These are phyloP conservation scores for Pistacia integerrima DNA, from an alignment of 345 rosid species.

Conservation along the genomic window DNA sequence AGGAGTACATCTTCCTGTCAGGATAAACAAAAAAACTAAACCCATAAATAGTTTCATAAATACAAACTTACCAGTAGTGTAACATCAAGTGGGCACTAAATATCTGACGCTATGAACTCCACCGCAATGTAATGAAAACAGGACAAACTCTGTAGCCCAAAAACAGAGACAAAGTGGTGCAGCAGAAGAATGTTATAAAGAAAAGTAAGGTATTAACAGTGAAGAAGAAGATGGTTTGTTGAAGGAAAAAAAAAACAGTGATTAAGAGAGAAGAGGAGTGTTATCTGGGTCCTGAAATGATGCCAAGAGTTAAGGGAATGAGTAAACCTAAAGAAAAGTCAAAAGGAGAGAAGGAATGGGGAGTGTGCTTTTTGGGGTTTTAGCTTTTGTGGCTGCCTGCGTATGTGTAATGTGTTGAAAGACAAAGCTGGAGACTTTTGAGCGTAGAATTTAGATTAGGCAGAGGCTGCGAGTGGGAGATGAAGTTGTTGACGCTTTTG, in stretches of 20 bases:
- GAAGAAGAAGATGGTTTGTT: neutral
- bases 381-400: neutral
- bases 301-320: constrained; percentile 48
- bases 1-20: neutral
- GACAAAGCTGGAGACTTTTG: neutral
- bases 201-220: neutral
- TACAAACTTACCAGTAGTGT: neutral
- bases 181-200: neutral
- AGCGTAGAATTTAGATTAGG: neutral
- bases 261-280: neutral
- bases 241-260: neutral
- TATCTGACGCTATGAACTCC: neutral
- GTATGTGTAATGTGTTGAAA: neutral
- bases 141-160: neutral
- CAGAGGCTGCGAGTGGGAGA: neutral
- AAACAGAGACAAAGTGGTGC: neutral
- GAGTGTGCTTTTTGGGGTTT: neutral
- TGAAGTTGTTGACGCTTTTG: neutral
- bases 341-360: constrained; percentile 17
- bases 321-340: constrained; percentile 40
- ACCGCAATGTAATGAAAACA: neutral
- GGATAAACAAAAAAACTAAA: neutral
- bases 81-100: neutral
- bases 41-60: constrained; percentile 9
- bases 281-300: constrained; percentile 26